phyloP scores from a whole-genome alignment of 192 early-diverging fungal species.

The Coemansia sp. region DNA sequence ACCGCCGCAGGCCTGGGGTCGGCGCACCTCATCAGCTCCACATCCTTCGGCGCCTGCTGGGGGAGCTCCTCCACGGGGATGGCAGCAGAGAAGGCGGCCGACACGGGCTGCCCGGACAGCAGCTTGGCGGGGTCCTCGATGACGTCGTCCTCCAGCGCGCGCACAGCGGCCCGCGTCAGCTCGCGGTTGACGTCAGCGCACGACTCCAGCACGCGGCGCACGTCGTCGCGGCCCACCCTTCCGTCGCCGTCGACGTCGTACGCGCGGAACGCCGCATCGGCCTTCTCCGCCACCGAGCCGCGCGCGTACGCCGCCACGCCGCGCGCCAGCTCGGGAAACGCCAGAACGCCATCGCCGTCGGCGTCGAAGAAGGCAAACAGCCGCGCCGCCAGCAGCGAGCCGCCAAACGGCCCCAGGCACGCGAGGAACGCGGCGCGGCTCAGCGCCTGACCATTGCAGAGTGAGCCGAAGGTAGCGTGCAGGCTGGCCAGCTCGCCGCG shows the following conservation, averaged over 20 bases:
- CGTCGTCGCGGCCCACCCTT: conserved; percentile 76
- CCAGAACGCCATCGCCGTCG: conserved; percentile 74
- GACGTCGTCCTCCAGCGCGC: conserved; percentile 84
- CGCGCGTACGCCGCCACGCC: conserved; percentile 83
- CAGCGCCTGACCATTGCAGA: conserved; percentile 75
- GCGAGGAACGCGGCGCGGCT: conserved; percentile 75
- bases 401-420: conserved; percentile 83
- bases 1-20: conserved; percentile 6
- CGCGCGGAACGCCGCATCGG: conserved; percentile 79
- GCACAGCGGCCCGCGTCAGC: conserved; percentile 78
- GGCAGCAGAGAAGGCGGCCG: conserved; percentile 83
- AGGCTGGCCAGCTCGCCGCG: conserved; percentile 81
- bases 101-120: conserved; percentile 74
- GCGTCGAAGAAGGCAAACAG: conserved; percentile 91
- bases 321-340: conserved; percentile 79
- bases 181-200: conserved; percentile 91
- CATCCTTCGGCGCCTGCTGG: background rate
- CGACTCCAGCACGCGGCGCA: conserved; percentile 88
- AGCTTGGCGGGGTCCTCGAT: conserved; percentile 53
- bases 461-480: conserved; percentile 81
- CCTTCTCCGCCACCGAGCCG: conserved; percentile 85
- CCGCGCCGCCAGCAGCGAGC: conserved; percentile 82
- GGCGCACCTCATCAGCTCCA: background rate
- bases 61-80: conserved; percentile 55
- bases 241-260: conserved; percentile 93